phyloP scores from a whole-genome alignment of 1,284 basidiomycete species.

The Ustilago loliicola region DNA sequence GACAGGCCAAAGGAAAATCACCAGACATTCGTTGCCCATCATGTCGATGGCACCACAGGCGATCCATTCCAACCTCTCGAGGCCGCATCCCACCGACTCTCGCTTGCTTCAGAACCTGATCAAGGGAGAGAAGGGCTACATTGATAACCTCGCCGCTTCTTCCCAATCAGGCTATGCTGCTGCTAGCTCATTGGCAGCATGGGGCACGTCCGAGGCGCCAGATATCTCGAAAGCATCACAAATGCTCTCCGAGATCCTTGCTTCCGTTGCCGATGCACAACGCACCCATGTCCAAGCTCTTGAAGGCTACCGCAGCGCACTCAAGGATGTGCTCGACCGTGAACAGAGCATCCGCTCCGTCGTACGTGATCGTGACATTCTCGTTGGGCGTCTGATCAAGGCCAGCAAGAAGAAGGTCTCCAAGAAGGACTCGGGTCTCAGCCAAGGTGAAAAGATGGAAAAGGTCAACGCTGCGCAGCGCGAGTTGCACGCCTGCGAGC shows the following conservation, averaged over 20 bases:
- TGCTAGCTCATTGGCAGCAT: slow-evolving; percentile 70
- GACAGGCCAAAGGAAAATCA: too few species aligned
- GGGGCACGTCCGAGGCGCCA: slow-evolving; percentile 71
- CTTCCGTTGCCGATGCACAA: slow-evolving; percentile 68
- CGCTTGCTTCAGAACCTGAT: slow-evolving; percentile 71
- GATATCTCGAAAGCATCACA: slow-evolving; percentile 69
- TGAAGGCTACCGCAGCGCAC: slow-evolving; percentile 70
- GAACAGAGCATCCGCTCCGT: slow-evolving; percentile 71
- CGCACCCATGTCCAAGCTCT: slow-evolving; percentile 70
- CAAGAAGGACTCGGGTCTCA: slow-evolving; percentile 59
- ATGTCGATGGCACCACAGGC: slow-evolving; percentile 57
- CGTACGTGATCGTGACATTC: slow-evolving; percentile 72
- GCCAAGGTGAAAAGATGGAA: slow-evolving; percentile 66
- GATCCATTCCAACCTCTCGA: slow-evolving; percentile 59
- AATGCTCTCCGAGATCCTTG: slow-evolving; percentile 68
- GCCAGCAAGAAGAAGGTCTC: slow-evolving; percentile 67
- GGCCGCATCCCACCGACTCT: slow-evolving; percentile 68
- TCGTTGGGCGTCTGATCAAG: slow-evolving; percentile 72
- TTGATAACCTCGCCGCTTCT: slow-evolving; percentile 57
- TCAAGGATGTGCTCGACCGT: slow-evolving; percentile 72
- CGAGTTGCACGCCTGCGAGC: slow-evolving; percentile 72
- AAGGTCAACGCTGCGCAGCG: slow-evolving; percentile 70
- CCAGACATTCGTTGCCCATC: slow-evolving; percentile 19
- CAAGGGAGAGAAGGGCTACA: slow-evolving; percentile 71
- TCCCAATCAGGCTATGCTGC: slow-evolving; percentile 61